These are phyloP conservation scores for Cladorrhinum sp. DNA, from an alignment of 2,329 filamentous ascomycete species.

Conservation along the genomic window DNA sequence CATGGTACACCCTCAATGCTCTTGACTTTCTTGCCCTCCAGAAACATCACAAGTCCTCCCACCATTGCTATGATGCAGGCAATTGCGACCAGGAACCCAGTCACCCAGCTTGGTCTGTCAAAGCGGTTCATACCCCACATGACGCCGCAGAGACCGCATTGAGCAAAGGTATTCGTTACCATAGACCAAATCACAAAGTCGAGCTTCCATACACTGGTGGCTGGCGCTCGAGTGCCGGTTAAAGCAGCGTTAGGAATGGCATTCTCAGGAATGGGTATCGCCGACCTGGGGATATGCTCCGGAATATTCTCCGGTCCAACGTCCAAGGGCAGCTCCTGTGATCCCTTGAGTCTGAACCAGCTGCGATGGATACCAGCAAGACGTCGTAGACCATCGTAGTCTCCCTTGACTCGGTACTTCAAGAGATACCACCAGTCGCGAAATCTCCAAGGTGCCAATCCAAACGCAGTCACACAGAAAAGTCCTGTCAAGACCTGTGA, in stretches of 20 bases:
- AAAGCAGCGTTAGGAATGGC: conserved; percentile 65
- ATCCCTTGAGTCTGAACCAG: conserved; percentile 73
- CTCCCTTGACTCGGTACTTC: conserved; percentile 56
- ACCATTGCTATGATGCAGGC: conserved; percentile 67
- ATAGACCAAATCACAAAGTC: conserved; percentile 78
- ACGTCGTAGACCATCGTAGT: conserved; percentile 58
- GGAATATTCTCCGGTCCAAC: conserved; percentile 53
- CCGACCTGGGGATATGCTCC: conserved; percentile 38
- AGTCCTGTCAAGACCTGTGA: conserved; percentile 80
- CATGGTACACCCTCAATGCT: conserved; percentile 67
- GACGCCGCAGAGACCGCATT: conserved; percentile 68
- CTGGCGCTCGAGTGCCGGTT: conserved; percentile 67
- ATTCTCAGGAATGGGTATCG: conserved; percentile 60
- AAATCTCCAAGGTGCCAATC: conserved; percentile 79
- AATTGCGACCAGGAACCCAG: conserved; percentile 73
- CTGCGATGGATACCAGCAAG: conserved; percentile 71
- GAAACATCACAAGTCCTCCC: conserved; percentile 67
- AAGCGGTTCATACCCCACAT: conserved; percentile 81
- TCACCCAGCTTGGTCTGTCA: conserved; percentile 73
- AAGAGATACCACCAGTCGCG: conserved; percentile 74
- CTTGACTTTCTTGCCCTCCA: conserved; percentile 71
- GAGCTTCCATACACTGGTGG: conserved; percentile 70
- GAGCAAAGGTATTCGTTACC: conserved; percentile 74
- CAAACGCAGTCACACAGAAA: conserved; percentile 85
- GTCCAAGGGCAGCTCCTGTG: conserved; percentile 53